Evolutionary conservation across 306 rosid species (phyloP).

Genomic region (Prunus davidiana): DNA sequence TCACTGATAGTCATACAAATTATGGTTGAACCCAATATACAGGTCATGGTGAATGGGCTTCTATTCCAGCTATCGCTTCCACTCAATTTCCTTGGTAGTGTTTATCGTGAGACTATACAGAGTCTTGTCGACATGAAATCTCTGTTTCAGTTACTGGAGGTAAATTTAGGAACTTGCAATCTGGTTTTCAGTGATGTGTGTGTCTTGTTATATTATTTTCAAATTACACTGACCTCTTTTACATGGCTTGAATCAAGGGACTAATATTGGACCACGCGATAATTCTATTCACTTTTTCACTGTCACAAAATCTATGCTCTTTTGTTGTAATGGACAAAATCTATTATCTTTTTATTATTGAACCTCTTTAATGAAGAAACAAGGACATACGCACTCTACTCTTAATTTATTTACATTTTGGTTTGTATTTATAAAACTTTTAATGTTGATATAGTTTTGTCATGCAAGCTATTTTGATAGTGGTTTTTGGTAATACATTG

Average conservation of each 20-base stretch:
- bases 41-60: constrained; percentile 99
- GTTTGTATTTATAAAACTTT: background rate
- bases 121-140: constrained; percentile 96
- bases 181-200: constrained; percentile 11
- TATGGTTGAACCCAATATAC: constrained; percentile 24
- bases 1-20: constrained; percentile 15
- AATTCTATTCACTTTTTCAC: background rate
- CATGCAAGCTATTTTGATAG: background rate
- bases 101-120: constrained; percentile 95
- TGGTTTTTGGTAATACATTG: background rate
- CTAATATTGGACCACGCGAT: too few relatives aligned
- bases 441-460: background rate
- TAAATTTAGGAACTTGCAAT: constrained; percentile 31
- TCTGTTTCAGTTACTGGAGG: constrained; percentile 98
- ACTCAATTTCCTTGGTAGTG: constrained; percentile 95
- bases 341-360: background rate
- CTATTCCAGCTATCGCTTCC: constrained; percentile 98
- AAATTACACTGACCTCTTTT: background rate
- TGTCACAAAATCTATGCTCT: background rate
- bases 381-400: background rate
- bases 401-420: background rate
- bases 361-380: background rate
- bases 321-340: background rate
- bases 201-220: background rate
- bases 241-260: too few relatives aligned